phyloP scores from a whole-genome alignment of 352 stramenopile species.

The Phytophthora agathidicida region DNA sequence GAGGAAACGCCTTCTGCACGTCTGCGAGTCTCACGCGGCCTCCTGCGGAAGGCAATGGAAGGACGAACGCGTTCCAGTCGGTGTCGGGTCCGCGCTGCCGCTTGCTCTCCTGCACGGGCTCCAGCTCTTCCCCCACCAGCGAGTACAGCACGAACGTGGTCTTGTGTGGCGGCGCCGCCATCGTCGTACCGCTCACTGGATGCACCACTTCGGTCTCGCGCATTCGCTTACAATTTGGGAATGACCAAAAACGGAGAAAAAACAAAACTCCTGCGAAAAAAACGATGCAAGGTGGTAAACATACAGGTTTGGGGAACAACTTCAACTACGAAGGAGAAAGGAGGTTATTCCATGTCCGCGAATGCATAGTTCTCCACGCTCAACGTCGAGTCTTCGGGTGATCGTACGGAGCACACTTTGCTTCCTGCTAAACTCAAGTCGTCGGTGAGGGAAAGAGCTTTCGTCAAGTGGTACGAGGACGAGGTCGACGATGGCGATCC shows the following conservation, averaged over 20 bases:
- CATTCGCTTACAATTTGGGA: constrained; percentile 33
- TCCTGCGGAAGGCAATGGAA: constrained; percentile 27
- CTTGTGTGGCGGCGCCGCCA: constrained; percentile 28
- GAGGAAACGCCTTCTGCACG: constrained; percentile 73
- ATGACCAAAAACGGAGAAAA: too few relatives aligned
- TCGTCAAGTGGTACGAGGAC: constrained; percentile 14
- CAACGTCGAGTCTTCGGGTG: constrained; percentile 9
- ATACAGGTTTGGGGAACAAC: constrained; percentile 21
- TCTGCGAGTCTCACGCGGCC: constrained; percentile 52
- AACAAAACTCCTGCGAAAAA: not conserved
- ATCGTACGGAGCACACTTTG: constrained; percentile 15
- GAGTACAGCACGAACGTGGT: constrained; percentile 66
- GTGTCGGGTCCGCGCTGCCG: constrained; percentile 46
- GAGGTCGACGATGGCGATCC: constrained; percentile 2
- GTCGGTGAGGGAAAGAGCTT: constrained; percentile 15
- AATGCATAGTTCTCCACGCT: not conserved
- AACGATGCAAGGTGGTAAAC: not conserved
- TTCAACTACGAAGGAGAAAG: constrained; percentile 7
- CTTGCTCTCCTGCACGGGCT: constrained; percentile 52
- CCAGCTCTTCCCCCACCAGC: constrained; percentile 67
- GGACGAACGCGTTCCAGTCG: constrained; percentile 79
- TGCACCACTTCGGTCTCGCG: constrained; percentile 33
- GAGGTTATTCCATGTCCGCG: constrained; percentile 12
- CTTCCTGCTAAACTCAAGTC: not conserved
- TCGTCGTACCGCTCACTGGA: constrained; percentile 36